Conservation (phyloP, 2,329 filamentous ascomycete species). For the Elsinoe perseae region DNA sequence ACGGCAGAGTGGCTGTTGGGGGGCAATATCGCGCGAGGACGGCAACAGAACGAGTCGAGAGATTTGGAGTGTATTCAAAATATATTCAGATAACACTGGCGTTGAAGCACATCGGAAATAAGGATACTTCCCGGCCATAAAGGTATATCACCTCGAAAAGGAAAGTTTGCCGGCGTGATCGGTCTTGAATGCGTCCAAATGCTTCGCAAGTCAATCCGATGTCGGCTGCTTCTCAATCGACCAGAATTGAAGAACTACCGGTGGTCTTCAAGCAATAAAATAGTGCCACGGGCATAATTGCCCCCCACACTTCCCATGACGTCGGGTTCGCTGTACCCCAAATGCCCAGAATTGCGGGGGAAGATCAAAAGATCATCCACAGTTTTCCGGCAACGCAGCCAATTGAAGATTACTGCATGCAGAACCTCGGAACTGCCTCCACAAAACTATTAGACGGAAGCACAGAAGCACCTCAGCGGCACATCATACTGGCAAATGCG, state of each 20-base stretch:
- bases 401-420: not conserved
- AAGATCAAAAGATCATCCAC: not conserved
- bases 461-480: not conserved
- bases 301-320: not conserved
- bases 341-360: conserved; percentile 7
- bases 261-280: no score
- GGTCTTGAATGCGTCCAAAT: not conserved
- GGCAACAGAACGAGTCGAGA: not conserved
- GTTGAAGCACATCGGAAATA: conserved; percentile 3
- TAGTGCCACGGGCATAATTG: not conserved
- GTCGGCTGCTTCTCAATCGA: conserved; percentile 9
- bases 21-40: no score
- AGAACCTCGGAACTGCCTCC: not conserved
- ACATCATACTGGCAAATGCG: not conserved
- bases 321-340: not conserved
- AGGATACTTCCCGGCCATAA: conserved; percentile 17
- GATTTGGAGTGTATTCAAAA: not conserved
- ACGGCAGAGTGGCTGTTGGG: no score
- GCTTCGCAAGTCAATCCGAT: not conserved
- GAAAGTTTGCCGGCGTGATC: not conserved
- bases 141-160: not conserved
- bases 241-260: not conserved
- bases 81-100: not conserved
- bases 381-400: not conserved
- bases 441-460: no score